These are phyloP conservation scores for Lentinula sp. DNA, from an alignment of 768 basidiomycete genomes.

Conservation along the genomic window DNA sequence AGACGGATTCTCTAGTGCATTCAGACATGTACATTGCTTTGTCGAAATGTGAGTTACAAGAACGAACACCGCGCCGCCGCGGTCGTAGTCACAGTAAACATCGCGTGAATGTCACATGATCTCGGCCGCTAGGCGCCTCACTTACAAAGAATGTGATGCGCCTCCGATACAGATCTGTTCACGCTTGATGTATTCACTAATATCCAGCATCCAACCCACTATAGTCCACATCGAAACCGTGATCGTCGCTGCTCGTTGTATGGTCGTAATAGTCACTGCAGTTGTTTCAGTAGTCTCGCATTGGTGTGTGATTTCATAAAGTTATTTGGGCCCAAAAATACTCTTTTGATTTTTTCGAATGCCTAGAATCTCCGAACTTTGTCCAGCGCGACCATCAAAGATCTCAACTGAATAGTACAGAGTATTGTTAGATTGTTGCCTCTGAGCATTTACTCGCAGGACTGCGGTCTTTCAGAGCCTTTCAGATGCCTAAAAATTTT, in stretches of 20 bases:
- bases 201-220: background rate
- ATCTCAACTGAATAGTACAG: background rate
- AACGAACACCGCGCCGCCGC: background rate
- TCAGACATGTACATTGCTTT: background rate
- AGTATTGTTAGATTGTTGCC: background rate
- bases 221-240: background rate
- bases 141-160: background rate
- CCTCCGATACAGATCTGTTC: background rate
- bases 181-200: background rate
- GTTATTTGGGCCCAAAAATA: background rate
- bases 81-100: background rate
- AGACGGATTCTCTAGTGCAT: background rate
- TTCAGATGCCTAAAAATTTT: background rate
- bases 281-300: background rate
- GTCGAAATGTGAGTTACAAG: background rate
- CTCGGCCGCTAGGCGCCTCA: background rate
- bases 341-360: background rate
- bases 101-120: background rate
- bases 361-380: background rate
- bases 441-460: background rate
- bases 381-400: conserved; percentile 4
- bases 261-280: background rate
- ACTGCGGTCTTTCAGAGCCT: background rate
- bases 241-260: background rate
- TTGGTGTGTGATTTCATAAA: background rate